Evolutionary conservation across 2,329 filamentous ascomycete genomes (phyloP), one percentile per base, ranked within the genome.

Genomic region (Thermomyces lanuginosus): DNA sequence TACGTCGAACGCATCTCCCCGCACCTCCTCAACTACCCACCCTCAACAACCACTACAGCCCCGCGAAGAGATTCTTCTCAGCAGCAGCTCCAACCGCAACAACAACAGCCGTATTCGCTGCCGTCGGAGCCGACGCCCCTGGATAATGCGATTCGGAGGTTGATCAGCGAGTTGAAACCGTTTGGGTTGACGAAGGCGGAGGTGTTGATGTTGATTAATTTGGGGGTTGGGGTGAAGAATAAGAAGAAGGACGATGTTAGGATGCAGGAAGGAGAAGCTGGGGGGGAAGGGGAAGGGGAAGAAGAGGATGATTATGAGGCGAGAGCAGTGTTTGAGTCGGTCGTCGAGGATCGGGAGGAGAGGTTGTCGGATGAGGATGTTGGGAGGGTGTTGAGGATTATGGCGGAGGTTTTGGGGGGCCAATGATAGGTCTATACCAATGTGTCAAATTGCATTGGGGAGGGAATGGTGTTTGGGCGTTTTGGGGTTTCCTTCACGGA

Each of bases 121-220:
- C 27, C 33, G 0, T 36, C 28, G 7, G 33, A 38, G 17, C 30
- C 29, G 7, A 55, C 52, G 9, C 44, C 48, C 0, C 44, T 57
- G 19, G 55, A 58, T 24, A 32, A 35, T 4, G 54, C 54, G 2
- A 38, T 60, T 9, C 46, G 48, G 6, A 38, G 45, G 6, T 38
- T 60, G 3, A 43, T 60, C 13, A 37, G 36, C 1, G 41, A 41
- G 8, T 34, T 61, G 4, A 43, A 49, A 22, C 51, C 53, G 0
- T 60, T 50, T 25, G 48, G 46, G 9, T 40, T 61, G 10, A 60
- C 57, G 15, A 61, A 62, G 37, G 55, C 52, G 0, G 58, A 62
- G 38, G 52, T 58, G 6, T 35, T 60, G 10, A 59, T 54, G 46
- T 50, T 61, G 26, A 36, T 61, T 11, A 61, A 62, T 32, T 37